phyloP scores from a whole-genome alignment of 805 yeast genomes.

The Candida ovalis region DNA sequence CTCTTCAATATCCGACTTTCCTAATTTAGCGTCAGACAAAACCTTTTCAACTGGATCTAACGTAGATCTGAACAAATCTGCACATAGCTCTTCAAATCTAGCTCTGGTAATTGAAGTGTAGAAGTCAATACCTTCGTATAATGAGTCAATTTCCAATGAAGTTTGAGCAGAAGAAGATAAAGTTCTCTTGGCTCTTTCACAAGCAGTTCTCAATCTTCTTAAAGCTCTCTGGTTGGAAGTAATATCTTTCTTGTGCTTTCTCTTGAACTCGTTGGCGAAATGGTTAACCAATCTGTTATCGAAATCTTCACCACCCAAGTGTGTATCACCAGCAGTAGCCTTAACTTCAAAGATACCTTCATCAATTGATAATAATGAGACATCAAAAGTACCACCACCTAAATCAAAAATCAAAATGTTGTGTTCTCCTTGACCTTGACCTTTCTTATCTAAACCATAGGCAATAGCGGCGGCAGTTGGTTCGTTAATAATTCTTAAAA shows the following conservation, averaged over 20 bases:
- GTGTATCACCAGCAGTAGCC: constrained; percentile 90
- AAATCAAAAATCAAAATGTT: constrained; percentile 63
- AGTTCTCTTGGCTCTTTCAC: constrained; percentile 99
- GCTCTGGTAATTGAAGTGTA: constrained; percentile 96
- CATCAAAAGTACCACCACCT: constrained; percentile 93
- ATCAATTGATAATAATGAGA: constrained; percentile 83
- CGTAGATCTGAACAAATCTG: constrained; percentile 89
- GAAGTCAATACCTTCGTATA: constrained; percentile 93
- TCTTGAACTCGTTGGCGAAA: constrained; percentile 93
- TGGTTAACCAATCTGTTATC: constrained; percentile 94
- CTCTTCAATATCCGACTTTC: constrained; percentile 87
- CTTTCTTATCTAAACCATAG: constrained; percentile 62
- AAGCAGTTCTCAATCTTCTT: constrained; percentile 97
- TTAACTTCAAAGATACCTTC: constrained; percentile 96
- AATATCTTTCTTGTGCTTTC: constrained; percentile 95
- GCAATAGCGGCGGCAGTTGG: constrained; percentile 88
- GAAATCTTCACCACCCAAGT: constrained; percentile 98
- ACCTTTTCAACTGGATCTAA: constrained; percentile 95
- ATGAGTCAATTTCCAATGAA: constrained; percentile 90
- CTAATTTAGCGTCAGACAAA: constrained; percentile 82
- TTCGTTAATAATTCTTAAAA: constrained; percentile 73
- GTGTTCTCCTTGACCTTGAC: constrained; percentile 41
- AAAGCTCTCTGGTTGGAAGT: constrained; percentile 93
- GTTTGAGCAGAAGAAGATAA: constrained; percentile 95
- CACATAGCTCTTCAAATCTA: constrained; percentile 95